phyloP scores from a whole-genome alignment of 805 yeast genomes.

The Torulaspora microellipsoides region DNA sequence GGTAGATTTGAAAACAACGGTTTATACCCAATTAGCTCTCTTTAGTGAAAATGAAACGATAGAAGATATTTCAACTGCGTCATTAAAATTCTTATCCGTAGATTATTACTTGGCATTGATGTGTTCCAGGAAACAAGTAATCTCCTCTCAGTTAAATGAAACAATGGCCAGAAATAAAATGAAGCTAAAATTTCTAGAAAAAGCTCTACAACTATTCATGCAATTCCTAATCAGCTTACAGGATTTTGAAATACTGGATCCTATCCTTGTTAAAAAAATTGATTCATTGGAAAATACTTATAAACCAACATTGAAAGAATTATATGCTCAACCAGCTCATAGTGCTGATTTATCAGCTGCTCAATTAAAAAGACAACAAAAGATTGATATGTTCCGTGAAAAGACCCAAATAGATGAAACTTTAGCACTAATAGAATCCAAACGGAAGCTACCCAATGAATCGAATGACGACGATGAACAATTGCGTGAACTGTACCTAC shows the following conservation, averaged over 20 bases:
- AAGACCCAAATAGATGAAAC: constrained; percentile 51
- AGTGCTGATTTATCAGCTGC: constrained; percentile 24
- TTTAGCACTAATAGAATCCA: constrained; percentile 38
- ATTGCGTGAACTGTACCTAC: constrained; percentile 50
- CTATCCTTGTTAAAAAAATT: constrained; percentile 37
- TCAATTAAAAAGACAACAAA: constrained; percentile 56
- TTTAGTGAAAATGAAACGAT: constrained; percentile 69
- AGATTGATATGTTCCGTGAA: constrained; percentile 60
- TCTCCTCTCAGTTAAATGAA: constrained; percentile 11
- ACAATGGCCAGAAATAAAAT: constrained; percentile 18
- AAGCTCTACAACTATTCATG: constrained; percentile 42
- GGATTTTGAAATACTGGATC: constrained; percentile 42
- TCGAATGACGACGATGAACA: constrained; percentile 50
- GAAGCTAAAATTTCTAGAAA: constrained; percentile 37
- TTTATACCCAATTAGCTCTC: constrained; percentile 45
- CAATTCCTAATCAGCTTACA: constrained; percentile 44
- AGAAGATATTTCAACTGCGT: constrained; percentile 62
- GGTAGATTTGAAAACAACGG: constrained; percentile 40
- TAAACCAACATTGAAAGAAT: constrained; percentile 38
- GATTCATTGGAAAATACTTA: constrained; percentile 39
- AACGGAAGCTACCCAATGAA: constrained; percentile 33
- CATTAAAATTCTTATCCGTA: constrained; percentile 55
- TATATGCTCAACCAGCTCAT: constrained; percentile 20
- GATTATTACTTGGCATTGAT: constrained; percentile 54
- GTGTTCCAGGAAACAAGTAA: constrained; percentile 29